These are phyloP conservation scores for Hypomontagnella submonticulosa DNA, from an alignment of 495 filamentous ascomycete genomes.

Conservation along the genomic window DNA sequence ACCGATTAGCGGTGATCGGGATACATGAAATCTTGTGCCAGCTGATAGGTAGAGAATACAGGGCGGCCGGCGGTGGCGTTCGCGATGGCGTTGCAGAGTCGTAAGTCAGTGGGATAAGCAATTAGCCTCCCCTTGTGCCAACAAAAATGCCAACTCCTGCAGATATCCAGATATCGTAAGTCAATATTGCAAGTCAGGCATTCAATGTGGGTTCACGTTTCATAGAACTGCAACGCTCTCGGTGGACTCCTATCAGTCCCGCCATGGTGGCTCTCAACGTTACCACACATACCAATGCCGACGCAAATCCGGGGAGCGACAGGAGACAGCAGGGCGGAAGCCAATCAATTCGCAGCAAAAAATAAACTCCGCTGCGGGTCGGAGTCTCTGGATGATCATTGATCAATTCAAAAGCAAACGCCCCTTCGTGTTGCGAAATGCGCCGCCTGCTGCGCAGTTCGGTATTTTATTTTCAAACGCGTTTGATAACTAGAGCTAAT, in stretches of 20 bases:
- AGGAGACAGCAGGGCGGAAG: constrained; percentile 7
- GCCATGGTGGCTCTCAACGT: neutral
- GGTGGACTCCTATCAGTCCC: constrained; percentile 5
- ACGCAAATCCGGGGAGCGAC: constrained; percentile 33
- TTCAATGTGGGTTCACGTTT: too few relatives aligned
- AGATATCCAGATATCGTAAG: too few relatives aligned
- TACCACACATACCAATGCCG: constrained; percentile 8
- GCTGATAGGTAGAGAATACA: neutral
- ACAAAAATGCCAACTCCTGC: too few relatives aligned
- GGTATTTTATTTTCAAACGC: neutral
- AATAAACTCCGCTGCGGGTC: neutral
- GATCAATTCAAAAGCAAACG: neutral
- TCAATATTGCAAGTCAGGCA: too few relatives aligned
- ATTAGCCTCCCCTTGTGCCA: constrained; percentile 1
- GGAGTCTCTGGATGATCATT: neutral
- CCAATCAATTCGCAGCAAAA: constrained; percentile 11
- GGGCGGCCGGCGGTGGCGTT: constrained; percentile 13
- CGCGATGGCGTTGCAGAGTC: neutral
- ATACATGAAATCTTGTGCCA: neutral
- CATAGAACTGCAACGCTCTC: too few relatives aligned
- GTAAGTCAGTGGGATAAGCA: neutral
- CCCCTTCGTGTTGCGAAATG: neutral
- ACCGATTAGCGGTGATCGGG: too few relatives aligned
- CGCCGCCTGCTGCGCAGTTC: constrained; percentile 10
- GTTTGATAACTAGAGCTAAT: too few relatives aligned